Conservation (phyloP, 306 rosid genomes). For the Myrica gale region DNA sequence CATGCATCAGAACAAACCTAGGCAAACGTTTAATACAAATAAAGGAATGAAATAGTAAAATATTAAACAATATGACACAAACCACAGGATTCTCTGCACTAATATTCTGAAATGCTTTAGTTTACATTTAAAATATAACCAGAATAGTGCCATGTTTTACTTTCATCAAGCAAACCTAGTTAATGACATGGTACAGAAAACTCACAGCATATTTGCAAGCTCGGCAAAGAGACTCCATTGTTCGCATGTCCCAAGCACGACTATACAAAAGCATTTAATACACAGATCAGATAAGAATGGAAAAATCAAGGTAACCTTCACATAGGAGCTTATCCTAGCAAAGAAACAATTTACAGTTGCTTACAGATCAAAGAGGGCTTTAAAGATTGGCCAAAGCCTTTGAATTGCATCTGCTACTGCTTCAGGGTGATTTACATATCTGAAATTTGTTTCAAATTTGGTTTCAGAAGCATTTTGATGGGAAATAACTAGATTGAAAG, state of each 20-base stretch:
- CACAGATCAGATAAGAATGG: constrained; percentile 21
- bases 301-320: neutral
- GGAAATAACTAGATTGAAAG: constrained; percentile 8
- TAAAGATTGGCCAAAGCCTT: constrained; percentile 93
- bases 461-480: constrained; percentile 35
- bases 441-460: constrained; percentile 36
- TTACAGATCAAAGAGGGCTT: constrained; percentile 94
- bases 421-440: constrained; percentile 93
- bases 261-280: constrained; percentile 43
- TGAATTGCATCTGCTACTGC: constrained; percentile 98
- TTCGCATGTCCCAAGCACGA: constrained; percentile 99
- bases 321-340: constrained; percentile 2
- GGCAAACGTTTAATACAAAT: neutral
- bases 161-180: constrained; percentile 16
- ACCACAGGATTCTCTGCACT: neutral
- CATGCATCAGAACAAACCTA: constrained; percentile 4
- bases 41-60: too few relatives aligned
- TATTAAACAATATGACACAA: neutral
- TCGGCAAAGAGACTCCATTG: constrained; percentile 99
- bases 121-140: neutral
- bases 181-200: constrained; percentile 32
- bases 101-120: neutral
- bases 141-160: neutral
- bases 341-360: constrained; percentile 32
- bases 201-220: constrained; percentile 99